A percentile compares a stretch with the other conserved stretches of the same genome.
Conservation (phyloP, 495 filamentous ascomycete genomes). For the Podospora bellae-mahoneyi region DNA sequence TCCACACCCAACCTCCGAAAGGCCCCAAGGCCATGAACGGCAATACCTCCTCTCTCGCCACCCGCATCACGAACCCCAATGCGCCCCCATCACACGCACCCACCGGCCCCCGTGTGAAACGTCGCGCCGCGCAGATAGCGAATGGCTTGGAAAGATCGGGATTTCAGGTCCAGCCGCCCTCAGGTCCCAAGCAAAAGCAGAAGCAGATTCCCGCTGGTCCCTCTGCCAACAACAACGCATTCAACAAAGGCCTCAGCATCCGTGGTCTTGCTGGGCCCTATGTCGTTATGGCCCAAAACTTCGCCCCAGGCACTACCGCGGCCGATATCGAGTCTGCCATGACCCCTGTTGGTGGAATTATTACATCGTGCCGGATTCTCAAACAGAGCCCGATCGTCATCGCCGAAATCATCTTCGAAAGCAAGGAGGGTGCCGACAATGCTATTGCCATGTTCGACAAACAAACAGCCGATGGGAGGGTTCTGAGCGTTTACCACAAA, state of each 20-base stretch:
- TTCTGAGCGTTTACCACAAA: constrained; percentile 74
- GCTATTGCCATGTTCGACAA: constrained; percentile 83
- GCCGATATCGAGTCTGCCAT: constrained; percentile 91
- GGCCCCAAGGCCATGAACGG: constrained; percentile 29
- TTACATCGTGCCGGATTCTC: constrained; percentile 68
- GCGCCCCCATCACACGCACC: constrained; percentile 14
- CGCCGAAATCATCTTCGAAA: constrained; percentile 79
- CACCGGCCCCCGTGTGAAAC: constrained; percentile 27
- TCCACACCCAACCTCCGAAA: constrained; percentile 40
- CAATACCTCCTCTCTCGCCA: constrained; percentile 35
- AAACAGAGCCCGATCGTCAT: constrained; percentile 72
- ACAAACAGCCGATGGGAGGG: constrained; percentile 84
- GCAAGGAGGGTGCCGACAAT: constrained; percentile 71
- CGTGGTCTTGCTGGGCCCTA: constrained; percentile 77
- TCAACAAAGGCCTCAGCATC: constrained; percentile 62
- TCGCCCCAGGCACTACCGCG: constrained; percentile 87
- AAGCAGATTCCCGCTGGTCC: constrained; percentile 6
- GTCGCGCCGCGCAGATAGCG: constrained; percentile 34
- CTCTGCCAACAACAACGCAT: background rate
- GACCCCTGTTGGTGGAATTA: constrained; percentile 64
- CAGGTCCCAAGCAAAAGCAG: background rate
- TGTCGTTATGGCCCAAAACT: constrained; percentile 82
- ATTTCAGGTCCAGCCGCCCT: constrained; percentile 25
- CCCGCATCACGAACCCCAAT: constrained; percentile 43
- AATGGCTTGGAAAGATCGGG: constrained; percentile 32